Evolutionary conservation across 176 grass and related monocot species (phyloP).

Genomic region (Zea luxurians): DNA sequence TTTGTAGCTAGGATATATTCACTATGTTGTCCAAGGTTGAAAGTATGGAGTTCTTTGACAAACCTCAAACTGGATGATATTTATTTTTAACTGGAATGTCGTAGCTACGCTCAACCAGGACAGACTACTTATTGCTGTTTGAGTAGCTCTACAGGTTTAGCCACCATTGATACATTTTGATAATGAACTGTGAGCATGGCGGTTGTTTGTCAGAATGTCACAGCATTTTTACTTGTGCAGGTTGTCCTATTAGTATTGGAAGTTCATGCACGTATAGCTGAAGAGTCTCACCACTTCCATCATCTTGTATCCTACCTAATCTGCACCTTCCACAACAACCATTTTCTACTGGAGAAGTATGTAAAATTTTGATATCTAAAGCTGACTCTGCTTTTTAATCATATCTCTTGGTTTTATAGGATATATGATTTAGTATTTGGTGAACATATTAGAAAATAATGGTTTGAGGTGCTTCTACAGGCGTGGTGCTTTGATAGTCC

Average conservation of each 20-base stretch:
- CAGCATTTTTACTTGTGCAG: constrained; percentile 49
- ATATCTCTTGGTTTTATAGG: constrained; percentile 32
- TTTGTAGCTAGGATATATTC: background rate
- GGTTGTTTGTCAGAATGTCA: background rate
- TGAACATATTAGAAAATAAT: constrained; percentile 32
- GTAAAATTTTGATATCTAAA: constrained; percentile 30
- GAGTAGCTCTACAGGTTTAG: background rate
- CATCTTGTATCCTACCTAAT: constrained; percentile 76
- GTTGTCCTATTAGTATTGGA: constrained; percentile 91
- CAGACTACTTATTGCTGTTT: background rate
- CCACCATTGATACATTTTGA: background rate
- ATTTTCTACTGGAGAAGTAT: constrained; percentile 86
- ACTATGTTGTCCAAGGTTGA: constrained; percentile 5
- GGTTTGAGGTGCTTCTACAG: constrained; percentile 44
- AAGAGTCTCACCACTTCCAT: constrained; percentile 76
- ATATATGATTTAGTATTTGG: constrained; percentile 16
- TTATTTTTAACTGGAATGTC: constrained; percentile 5
- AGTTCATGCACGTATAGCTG: constrained; percentile 88
- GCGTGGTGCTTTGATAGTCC: constrained; percentile 91
- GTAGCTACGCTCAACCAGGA: background rate
- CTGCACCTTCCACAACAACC: constrained; percentile 66
- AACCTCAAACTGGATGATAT: constrained; percentile 6
- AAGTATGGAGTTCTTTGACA: constrained; percentile 7
- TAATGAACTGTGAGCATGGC: background rate
- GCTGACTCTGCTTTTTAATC: background rate